Base-by-base conservation (phyloP, 352 stramenopile genomes). In the Phytophthora colocasiae region DNA sequence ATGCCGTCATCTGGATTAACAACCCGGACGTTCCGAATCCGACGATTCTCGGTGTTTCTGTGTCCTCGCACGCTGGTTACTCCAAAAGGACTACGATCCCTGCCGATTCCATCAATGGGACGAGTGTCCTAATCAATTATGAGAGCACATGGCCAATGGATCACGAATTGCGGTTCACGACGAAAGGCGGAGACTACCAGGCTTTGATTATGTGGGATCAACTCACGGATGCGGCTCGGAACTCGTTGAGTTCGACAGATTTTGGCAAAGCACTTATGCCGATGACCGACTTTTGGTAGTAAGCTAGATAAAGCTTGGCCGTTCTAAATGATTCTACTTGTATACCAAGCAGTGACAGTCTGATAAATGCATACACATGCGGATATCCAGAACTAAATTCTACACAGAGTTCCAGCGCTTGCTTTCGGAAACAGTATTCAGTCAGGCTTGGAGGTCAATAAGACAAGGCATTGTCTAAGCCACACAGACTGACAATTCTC, bases 1-100 rank as follows among this genome's bases (percentile, higher is more conserved):
- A 82, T 58, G 54, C 73, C n/a, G 54, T 82, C 4, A 52, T 82
- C 12, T 82, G 74, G 74, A 63, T 79, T 61, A 59, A 77, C 61
- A 63, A 71, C 44, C 58, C 58, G 4, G 48, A 47, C 15, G 27
- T 66, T 2, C 15, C 27, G 2, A 9, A 41, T 4, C 49, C 58
- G 1, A 56, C 34, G 41, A 66, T 66, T 19, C 22, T 66, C 7
- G 58, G 26, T 5, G 58, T 58, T 6, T 52, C 47, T 14, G 39
- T 36, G 6, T 65, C 58, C 3, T 40, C 46, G 1, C 58, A 65
- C 31, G 15, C 4, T 7, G 47, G 38, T 8, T 65, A 58, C 47
- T 11, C 31, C 14, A 65, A 56, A 31, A 40, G 3, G 19, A 58
- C 38, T 26, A 11, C 19, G n/a, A 32, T 44, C 17, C 57, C 46